Evolutionary conservation across 1,139 yeast genomes (phyloP).

Genomic region (Kodamaea derodonti): DNA sequence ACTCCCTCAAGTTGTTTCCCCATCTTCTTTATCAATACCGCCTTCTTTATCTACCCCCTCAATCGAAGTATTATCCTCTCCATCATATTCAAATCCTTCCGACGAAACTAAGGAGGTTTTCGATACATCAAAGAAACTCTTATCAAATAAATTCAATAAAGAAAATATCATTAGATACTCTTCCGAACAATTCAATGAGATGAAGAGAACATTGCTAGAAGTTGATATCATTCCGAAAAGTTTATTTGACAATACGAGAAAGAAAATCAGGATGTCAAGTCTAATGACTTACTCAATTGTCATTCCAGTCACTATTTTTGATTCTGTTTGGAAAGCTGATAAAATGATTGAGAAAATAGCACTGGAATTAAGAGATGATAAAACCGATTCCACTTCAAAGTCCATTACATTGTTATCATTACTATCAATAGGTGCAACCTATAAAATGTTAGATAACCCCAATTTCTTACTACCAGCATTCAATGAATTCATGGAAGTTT

Average conservation of each 20-base stretch:
- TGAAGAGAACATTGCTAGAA: background rate
- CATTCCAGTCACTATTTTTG: conserved; percentile 12
- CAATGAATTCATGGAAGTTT: conserved; percentile 30
- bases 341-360: conserved; percentile 10
- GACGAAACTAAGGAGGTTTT: no score
- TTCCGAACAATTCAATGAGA: conserved; percentile 5
- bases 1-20: no score
- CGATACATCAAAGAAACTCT: no score
- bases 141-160: no score
- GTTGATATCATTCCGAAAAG: background rate
- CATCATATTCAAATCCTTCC: no score
- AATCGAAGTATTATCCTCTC: no score
- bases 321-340: conserved; percentile 15
- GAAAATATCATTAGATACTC: conserved; percentile 2
- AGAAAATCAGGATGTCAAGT: conserved; percentile 10
- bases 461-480: conserved; percentile 30
- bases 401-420: conserved; percentile 11
- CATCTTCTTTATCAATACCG: no score
- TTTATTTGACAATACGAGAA: background rate
- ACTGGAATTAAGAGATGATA: conserved; percentile 1
- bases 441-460: conserved; percentile 23
- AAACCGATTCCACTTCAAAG: conserved; percentile 2
- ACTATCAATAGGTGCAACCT: conserved; percentile 19
- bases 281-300: conserved; percentile 9
- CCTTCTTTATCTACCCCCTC: no score